A percentile compares a stretch with the other conserved stretches of the same genome.
These are phyloP conservation scores for Piper longum DNA, from an alignment of 164 flowering plant species.

Conservation along the genomic window DNA sequence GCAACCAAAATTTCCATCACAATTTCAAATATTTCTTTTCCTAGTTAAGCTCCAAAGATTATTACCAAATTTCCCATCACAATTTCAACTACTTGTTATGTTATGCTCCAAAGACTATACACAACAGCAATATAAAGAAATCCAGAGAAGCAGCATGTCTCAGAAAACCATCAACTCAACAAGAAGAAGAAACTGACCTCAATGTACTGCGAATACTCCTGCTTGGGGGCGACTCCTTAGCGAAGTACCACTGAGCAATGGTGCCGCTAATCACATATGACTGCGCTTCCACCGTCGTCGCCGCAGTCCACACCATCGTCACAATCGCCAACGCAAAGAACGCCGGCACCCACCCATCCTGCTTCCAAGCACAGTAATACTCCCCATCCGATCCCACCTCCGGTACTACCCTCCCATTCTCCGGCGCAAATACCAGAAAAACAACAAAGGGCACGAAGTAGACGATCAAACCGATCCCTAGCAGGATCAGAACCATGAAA, in stretches of 20 bases:
- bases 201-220: slow-evolving; percentile 59
- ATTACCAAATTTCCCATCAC: no score
- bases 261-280: slow-evolving; percentile 13
- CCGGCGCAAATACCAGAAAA: slow-evolving; percentile 63
- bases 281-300: slow-evolving; percentile 53
- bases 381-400: slow-evolving; percentile 23
- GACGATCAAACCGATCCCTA: slow-evolving; percentile 43
- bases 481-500: slow-evolving; percentile 50
- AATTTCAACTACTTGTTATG: no score
- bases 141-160: no score
- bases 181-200: slow-evolving; percentile 33
- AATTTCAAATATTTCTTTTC: no score
- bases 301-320: slow-evolving; percentile 78
- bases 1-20: no score
- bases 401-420: slow-evolving; percentile 66
- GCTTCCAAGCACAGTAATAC: slow-evolving; percentile 75
- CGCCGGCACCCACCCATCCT: slow-evolving; percentile 90
- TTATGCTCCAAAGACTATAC: no score
- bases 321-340: slow-evolving; percentile 72
- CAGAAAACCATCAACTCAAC: background rate
- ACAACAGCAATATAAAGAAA: no score
- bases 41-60: no score
- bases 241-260: slow-evolving; percentile 85
- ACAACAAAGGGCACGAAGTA: slow-evolving; percentile 72
- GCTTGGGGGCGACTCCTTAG: slow-evolving; percentile 32